Evolutionary conservation across 306 rosid genomes (phyloP), one percentile per base, ranked within the genome.

Genomic region (Rubus idaeus): DNA sequence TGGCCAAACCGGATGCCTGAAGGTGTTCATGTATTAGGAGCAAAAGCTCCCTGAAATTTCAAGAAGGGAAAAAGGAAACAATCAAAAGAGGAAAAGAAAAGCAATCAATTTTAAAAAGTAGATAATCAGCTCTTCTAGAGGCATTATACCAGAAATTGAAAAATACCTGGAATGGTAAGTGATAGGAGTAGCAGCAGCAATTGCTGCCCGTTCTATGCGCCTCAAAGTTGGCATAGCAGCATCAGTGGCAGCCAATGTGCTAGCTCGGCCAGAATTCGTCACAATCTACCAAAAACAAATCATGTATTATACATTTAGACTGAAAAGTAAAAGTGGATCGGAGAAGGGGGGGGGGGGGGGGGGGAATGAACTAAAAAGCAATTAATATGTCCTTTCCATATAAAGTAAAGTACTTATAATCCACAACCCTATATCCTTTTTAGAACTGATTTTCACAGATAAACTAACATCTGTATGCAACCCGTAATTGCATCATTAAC

Each of bases 151-250:
- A 71, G 58, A 62, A 70, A 83, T 78, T 23, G 70, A 40, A 10
- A 79, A 75, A 73, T 84, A 96, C 99, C 91, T 93, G 80, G 96
- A 83, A 80, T 93, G 98, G 82, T 96, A 96, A 70, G 97, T 90
- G 81, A 96, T 96, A 71, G 99, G 99, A 77, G 99, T 96, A 42
- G 99, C 99, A 85, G 99, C 98, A 70, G 99, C 99, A 70, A 96
- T 93, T 52, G 99, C 99, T 72, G 96, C 99, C 80, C 99, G 93
- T 88, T 96, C 99, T 78, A 96, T 91, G 78, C 99, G 96, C 91
- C 98, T 93, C 87, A 96, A 82, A n/a, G 99, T 91, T 61, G 99
- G 94, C 73, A 97, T 96, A 70, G 99, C 98, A 46, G 99, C 99
- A 84, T 96, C 99, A 77, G 96, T 91, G 72, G 99, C 99, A 68